phyloP scores from a whole-genome alignment of 257 asterid genomes.

The Avicennia marina region DNA sequence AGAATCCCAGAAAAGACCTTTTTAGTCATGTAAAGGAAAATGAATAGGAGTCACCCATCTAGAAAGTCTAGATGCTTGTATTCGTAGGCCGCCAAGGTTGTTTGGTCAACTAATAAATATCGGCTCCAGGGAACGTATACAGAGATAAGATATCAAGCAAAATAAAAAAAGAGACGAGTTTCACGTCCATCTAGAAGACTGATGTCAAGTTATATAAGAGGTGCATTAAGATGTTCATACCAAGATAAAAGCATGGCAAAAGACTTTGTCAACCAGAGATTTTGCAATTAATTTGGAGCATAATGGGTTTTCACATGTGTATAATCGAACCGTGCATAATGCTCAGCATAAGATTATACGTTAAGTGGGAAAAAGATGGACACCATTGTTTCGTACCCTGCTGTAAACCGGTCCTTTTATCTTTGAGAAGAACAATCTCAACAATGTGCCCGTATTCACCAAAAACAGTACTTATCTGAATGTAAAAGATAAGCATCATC shows the following conservation, averaged over 20 bases:
- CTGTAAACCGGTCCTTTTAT: slow-evolving; percentile 66
- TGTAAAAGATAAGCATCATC: background rate
- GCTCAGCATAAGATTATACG: background rate
- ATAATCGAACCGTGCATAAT: background rate
- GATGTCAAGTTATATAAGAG: background rate
- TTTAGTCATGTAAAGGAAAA: too few relatives aligned
- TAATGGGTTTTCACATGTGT: background rate
- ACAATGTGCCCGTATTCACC: slow-evolving; percentile 63
- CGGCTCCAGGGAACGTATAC: too few relatives aligned
- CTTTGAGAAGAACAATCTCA: slow-evolving; percentile 76
- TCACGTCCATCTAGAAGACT: background rate
- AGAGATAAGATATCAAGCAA: too few relatives aligned
- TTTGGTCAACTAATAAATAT: too few relatives aligned
- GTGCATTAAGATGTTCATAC: background rate
- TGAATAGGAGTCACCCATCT: too few relatives aligned
- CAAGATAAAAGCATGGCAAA: background rate
- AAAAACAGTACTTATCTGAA: slow-evolving; percentile 49
- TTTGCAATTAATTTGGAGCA: background rate
- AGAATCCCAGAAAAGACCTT: too few relatives aligned
- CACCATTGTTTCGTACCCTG: slow-evolving; percentile 62
- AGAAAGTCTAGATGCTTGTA: too few relatives aligned
- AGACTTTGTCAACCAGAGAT: background rate
- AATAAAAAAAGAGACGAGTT: background rate
- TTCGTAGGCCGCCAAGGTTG: too few relatives aligned
- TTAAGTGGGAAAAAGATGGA: background rate